These are phyloP conservation scores for Diddensiella caesifluorescens DNA, from an alignment of 805 yeast species.

Conservation along the genomic window DNA sequence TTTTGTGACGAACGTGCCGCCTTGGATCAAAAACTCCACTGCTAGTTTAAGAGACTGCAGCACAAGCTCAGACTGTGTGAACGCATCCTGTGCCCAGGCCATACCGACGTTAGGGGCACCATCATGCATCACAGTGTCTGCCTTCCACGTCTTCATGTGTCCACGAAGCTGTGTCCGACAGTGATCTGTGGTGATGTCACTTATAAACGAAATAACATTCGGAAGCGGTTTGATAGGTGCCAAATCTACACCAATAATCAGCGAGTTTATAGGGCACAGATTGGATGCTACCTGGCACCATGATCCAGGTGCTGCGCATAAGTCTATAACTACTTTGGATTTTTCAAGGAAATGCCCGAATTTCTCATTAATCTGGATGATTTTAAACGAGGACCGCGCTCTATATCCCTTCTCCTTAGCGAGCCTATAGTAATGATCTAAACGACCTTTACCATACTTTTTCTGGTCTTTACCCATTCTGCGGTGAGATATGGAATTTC, in stretches of 20 bases:
- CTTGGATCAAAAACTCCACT: conserved; percentile 82
- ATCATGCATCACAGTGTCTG: conserved; percentile 95
- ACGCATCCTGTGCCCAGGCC: conserved; percentile 99
- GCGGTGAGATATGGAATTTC: not conserved
- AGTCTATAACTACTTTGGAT: conserved; percentile 92
- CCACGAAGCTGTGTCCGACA: conserved; percentile 93
- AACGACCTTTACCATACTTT: conserved; percentile 97
- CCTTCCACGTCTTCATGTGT: conserved; percentile 97
- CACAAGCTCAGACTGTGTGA: conserved; percentile 93
- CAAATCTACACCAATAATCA: conserved; percentile 97
- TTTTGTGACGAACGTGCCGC: conserved; percentile 95
- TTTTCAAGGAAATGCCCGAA: conserved; percentile 92
- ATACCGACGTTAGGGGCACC: conserved; percentile 99
- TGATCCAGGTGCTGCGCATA: conserved; percentile 99
- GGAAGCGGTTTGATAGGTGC: conserved; percentile 97
- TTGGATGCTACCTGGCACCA: conserved; percentile 99
- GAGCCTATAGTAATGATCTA: conserved; percentile 90
- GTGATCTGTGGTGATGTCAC: conserved; percentile 97
- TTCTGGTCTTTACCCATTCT: conserved; percentile 86
- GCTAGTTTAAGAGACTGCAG: conserved; percentile 91
- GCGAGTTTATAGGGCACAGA: conserved; percentile 84
- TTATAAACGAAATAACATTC: conserved; percentile 87
- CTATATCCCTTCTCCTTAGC: conserved; percentile 98
- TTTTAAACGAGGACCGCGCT: conserved; percentile 97
- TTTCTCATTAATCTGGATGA: conserved; percentile 91